Conservation (phyloP, 805 yeast genomes). For the Candida peoriensis region DNA sequence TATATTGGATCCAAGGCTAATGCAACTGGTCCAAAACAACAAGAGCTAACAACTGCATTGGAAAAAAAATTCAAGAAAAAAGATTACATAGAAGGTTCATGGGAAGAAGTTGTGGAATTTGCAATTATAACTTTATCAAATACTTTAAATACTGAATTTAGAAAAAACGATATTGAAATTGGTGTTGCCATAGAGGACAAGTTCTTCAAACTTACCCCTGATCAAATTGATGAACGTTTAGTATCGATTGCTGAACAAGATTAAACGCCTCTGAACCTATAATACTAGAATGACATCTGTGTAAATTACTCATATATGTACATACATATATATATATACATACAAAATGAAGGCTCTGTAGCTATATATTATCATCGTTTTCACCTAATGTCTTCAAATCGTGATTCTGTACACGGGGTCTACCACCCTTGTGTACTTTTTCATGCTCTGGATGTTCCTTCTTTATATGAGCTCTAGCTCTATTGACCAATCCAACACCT, state of each 20-base stretch:
- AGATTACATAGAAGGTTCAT: slow-evolving; percentile 67
- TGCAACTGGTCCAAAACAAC: slow-evolving; percentile 96
- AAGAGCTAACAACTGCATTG: slow-evolving; percentile 83
- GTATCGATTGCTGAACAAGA: slow-evolving; percentile 96
- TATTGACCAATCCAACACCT: too few species aligned
- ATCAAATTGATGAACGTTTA: slow-evolving; percentile 91
- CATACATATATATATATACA: too few species aligned
- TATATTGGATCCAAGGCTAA: slow-evolving; percentile 87
- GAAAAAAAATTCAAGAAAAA: slow-evolving; percentile 85
- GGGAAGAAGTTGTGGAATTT: slow-evolving; percentile 86
- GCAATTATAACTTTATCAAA: slow-evolving; percentile 84
- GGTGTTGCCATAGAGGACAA: slow-evolving; percentile 76
- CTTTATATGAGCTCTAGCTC: too few species aligned
- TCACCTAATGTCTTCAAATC: too few species aligned
- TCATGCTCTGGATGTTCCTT: too few species aligned
- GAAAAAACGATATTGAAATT: slow-evolving; percentile 88
- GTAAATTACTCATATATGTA: too few species aligned
- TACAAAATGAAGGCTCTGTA: too few species aligned
- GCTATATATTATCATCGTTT: too few species aligned
- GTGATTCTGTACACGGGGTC: too few species aligned
- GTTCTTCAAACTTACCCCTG: slow-evolving; percentile 69
- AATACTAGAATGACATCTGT: background rate
- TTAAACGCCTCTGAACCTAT: slow-evolving; percentile 28
- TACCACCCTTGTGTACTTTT: too few species aligned
- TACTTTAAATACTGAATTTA: slow-evolving; percentile 86